A percentile compares a stretch with the other conserved stretches of the same genome.
Evolutionary conservation across 2,329 filamentous ascomycete species (phyloP).

Genomic region (Nannizzia gypsea): DNA sequence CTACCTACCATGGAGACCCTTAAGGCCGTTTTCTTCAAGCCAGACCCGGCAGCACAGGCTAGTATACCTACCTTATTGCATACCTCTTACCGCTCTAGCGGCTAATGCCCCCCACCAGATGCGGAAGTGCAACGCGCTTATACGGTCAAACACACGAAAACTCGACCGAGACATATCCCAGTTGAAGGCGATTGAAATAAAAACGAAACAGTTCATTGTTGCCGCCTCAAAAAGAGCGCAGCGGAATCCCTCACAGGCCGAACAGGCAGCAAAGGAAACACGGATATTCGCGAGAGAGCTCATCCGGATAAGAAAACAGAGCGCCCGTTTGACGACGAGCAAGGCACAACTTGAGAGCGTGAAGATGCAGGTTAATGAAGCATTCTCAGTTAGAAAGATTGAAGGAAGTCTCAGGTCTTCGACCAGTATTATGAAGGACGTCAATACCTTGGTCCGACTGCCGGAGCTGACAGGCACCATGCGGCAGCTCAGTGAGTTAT

Average conservation of each 20-base stretch:
- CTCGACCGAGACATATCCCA: constrained; percentile 82
- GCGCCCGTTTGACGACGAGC: constrained; percentile 62
- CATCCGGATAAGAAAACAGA: constrained; percentile 66
- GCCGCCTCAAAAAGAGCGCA: constrained; percentile 70
- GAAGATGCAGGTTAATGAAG: constrained; percentile 95
- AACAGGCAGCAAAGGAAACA: constrained; percentile 69
- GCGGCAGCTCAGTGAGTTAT: constrained; percentile 45
- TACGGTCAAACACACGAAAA: constrained; percentile 82
- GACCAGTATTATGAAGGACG: constrained; percentile 92
- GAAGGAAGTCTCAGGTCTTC: constrained; percentile 79
- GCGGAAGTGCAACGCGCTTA: constrained; percentile 85
- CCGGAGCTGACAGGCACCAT: constrained; percentile 84
- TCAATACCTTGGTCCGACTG: constrained; percentile 71
- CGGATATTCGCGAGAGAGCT: constrained; percentile 83
- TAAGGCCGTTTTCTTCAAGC: constrained; percentile 76
- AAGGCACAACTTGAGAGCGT: constrained; percentile 89
- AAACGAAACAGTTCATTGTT: constrained; percentile 75
- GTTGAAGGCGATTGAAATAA: constrained; percentile 66
- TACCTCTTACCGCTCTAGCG: constrained; percentile 4
- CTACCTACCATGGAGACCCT: constrained; percentile 63
- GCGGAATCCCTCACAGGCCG: constrained; percentile 63
- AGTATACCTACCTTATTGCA: constrained; percentile 34
- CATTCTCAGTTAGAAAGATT: constrained; percentile 89
- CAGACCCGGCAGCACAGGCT: constrained; percentile 84
- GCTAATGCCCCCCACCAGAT: constrained; percentile 45